Base-by-base conservation (phyloP, 129 eudicot genomes). In the Calendula officinalis region DNA sequence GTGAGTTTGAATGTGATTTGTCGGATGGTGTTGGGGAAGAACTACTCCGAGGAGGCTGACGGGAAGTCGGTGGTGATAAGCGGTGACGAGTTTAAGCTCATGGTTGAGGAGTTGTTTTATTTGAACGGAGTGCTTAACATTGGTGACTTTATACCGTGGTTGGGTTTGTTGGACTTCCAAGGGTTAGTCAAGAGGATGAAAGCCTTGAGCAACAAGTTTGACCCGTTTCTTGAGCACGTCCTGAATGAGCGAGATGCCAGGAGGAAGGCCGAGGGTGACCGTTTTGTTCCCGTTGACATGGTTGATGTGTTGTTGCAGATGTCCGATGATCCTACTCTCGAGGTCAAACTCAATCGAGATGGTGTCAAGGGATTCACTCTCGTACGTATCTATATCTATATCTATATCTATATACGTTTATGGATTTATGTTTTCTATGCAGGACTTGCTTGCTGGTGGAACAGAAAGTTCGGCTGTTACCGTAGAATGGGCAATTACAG, bases 361-460 rank as follows among this genome's bases (percentile, higher is more conserved):
- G 85, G 95, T 3, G 83, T 87, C 67, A 87, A 87, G 44, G 95
- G 81, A 0, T 84, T 87, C 45, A 76, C 87, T 3, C 88, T 71
- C 86, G 94, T 85, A 79, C 30, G 30, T 22, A 22, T 22, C 30
- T 22, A 22, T 22, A 22, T 22, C 30, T 0, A 22, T 22, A 22
- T 22, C 2, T 0, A 22, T 22, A 22, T 0, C 2, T 22, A 22
- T 22, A 2, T n/a, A 22, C 30, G 30, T 22, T 22, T 22, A 22
- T 22, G 30, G 2, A 22, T 22, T 22, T 22, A 22, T 22, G 30
- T 22, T 22, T 22, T 14, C 9, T 56, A 2, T 39, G 40, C 45
- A 81, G 85, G 80, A 81, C 57, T 42, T 76, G 43, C 49, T 81
- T 27, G 45, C 71, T 1, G 82, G 79, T 13, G 79, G 85, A 56